phyloP scores from a whole-genome alignment of 139 green algal genomes.

The Picochlorum sp. region DNA sequence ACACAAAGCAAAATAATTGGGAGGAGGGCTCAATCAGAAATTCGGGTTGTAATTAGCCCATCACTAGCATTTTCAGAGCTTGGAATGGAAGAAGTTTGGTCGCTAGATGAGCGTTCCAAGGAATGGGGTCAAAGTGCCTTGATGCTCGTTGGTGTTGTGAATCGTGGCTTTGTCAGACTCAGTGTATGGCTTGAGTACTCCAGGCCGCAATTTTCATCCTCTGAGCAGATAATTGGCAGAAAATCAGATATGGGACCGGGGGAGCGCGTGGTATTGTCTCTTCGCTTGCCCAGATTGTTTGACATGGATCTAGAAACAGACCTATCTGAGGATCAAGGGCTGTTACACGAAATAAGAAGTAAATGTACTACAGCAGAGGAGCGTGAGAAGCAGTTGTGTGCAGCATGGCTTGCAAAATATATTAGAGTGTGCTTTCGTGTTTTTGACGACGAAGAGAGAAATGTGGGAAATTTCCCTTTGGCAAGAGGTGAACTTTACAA shows the following conservation, averaged over 20 bases:
- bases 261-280: not conserved
- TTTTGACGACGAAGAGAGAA: too few species aligned
- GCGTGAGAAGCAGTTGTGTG: not conserved
- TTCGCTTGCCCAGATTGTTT: not conserved
- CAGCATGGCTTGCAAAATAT: not conserved
- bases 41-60: not conserved
- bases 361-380: not conserved
- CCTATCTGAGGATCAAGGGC: not conserved
- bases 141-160: constrained; percentile 4
- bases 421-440: not conserved
- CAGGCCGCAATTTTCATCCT: too few species aligned
- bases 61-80: not conserved
- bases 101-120: not conserved
- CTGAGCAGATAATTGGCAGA: not conserved
- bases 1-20: not conserved
- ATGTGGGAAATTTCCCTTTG: not conserved
- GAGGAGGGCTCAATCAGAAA: not conserved
- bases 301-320: not conserved
- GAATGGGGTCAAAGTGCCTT: not conserved
- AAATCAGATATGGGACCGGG: not conserved
- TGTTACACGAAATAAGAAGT: not conserved
- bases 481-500: not conserved
- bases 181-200: not conserved
- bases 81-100: constrained; percentile 1
- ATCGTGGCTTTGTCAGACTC: not conserved